Conservation (phyloP, 805 yeast species). For the Starmerella bombi region DNA sequence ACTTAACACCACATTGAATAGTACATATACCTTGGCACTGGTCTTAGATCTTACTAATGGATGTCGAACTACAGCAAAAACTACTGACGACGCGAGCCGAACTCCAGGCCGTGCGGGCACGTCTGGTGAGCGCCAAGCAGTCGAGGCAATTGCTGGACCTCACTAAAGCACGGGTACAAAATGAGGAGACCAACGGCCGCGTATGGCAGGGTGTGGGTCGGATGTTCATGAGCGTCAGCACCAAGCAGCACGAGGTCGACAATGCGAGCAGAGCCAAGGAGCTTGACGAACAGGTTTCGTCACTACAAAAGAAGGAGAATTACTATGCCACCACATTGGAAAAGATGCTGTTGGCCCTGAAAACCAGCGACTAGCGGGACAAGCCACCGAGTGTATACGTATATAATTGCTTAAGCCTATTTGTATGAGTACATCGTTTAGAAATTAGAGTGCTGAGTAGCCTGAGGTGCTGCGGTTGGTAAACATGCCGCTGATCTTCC, state of each 20-base stretch:
- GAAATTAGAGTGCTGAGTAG: conserved; percentile 67
- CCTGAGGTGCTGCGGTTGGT: conserved; percentile 69
- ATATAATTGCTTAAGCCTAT: no score
- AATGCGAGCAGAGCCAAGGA: conserved; percentile 41
- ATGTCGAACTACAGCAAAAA: conserved; percentile 50
- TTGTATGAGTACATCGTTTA: not conserved
- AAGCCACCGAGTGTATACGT: no score
- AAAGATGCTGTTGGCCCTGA: conserved; percentile 35
- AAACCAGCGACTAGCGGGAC: not conserved
- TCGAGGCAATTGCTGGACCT: conserved; percentile 41
- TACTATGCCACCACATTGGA: conserved; percentile 68
- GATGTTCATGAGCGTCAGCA: conserved; percentile 36
- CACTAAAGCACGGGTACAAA: conserved; percentile 44
- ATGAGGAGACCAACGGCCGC: conserved; percentile 28
- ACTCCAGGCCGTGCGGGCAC: conserved; percentile 41
- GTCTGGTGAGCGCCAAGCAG: conserved; percentile 37
- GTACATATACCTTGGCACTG: not conserved
- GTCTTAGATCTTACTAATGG: conserved; percentile 4
- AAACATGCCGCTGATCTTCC: conserved; percentile 56
- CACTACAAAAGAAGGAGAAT: conserved; percentile 51
- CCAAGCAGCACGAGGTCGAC: conserved; percentile 35
- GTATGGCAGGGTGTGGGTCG: conserved; percentile 86
- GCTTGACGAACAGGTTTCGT: conserved; percentile 45
- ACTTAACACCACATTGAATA: no score
- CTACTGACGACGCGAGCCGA: conserved; percentile 48